These are phyloP conservation scores for Dictyostelium intermedium DNA, from an alignment of 78 protist genomes.

Conservation along the genomic window DNA sequence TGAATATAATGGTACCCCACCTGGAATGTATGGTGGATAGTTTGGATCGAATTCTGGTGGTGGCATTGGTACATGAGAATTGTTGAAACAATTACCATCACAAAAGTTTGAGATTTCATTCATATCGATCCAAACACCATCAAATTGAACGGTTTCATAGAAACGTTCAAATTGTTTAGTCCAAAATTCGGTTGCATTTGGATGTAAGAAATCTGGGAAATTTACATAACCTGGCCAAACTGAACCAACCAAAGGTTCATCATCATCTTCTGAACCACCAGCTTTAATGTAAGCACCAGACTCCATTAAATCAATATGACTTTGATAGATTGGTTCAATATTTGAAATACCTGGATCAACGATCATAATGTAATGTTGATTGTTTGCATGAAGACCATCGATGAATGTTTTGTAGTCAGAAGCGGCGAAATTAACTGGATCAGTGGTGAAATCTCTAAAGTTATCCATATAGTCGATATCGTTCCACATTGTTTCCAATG, in stretches of 20 bases:
- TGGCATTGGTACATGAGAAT: neutral
- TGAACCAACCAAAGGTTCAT: conserved; percentile 52
- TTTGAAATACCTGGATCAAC: conserved; percentile 88
- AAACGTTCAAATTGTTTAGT: neutral
- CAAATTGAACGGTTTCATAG: conserved; percentile 20
- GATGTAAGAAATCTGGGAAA: conserved; percentile 89
- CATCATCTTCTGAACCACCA: neutral
- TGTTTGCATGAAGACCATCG: conserved; percentile 55
- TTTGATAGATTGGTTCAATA: conserved; percentile 4
- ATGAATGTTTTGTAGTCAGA: conserved; percentile 24
- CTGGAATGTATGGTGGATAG: conserved; percentile 76
- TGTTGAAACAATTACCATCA: conserved; percentile 64
- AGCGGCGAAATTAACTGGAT: conserved; percentile 81
- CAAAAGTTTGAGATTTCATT: conserved; percentile 86
- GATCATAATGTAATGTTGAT: conserved; percentile 86
- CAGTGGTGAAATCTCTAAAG: conserved; percentile 82
- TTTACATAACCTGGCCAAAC: conserved; percentile 91
- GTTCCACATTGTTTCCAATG: conserved; percentile 87
- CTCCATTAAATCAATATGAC: conserved; percentile 15
- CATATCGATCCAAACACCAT: conserved; percentile 94
- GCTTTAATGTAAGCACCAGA: conserved; percentile 55
- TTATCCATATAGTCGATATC: conserved; percentile 84
- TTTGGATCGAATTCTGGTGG: conserved; percentile 59
- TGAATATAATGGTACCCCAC: conserved; percentile 29
- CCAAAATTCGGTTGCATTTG: conserved; percentile 80